Base-by-base conservation (phyloP, 768 basidiomycete genomes). In the Grammothele lineata region DNA sequence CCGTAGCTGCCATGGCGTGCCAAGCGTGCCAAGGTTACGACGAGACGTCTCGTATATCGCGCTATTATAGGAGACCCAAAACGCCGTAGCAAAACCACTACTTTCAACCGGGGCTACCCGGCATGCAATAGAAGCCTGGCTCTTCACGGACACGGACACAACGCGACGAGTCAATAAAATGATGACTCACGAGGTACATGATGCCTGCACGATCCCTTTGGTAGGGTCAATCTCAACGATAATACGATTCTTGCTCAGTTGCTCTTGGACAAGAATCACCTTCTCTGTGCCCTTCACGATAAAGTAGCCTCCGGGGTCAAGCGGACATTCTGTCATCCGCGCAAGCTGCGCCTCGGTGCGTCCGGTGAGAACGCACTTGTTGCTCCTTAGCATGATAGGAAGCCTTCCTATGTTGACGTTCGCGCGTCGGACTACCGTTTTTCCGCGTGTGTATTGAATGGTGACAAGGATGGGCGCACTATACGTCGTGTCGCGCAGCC, bases 281-380 rank as follows among this genome's bases (percentile, higher is more conserved):
- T 98, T 99, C 69, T 99, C 95, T 35, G 95, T 99, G 30, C 95
- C 95, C 68, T 94, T 97, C 42, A 99, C 96, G 48, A 99, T 87
- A 66, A 99, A 99, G 64, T 98, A 98, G 3, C 96, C 96, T n/a
- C 96, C 96, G 10, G 96, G 95, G 70, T 99, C 96, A 48, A 98
- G 75, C 3, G 96, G 96, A 65, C 96, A 99, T 67, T 99, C 96
- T 10, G 79, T 83, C 92, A 97, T 94, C 32, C 81, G 75, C n/a
- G 96, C 96, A 19, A 98, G 74, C 56, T 94, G 82, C 12, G 79
- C 76, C 44, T 91, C 87, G 21, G 70, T 80, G 57, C 80, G 79
- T 3, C 83, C 85, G 15, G 85, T 85, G 56, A 99, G 69, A 34
- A 92, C 84, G 66, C 96, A 99, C 66, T 96, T 92, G 74, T 85